Base-by-base conservation (phyloP, 192 early-diverging fungal species). In the Chytriomyces sp. region DNA sequence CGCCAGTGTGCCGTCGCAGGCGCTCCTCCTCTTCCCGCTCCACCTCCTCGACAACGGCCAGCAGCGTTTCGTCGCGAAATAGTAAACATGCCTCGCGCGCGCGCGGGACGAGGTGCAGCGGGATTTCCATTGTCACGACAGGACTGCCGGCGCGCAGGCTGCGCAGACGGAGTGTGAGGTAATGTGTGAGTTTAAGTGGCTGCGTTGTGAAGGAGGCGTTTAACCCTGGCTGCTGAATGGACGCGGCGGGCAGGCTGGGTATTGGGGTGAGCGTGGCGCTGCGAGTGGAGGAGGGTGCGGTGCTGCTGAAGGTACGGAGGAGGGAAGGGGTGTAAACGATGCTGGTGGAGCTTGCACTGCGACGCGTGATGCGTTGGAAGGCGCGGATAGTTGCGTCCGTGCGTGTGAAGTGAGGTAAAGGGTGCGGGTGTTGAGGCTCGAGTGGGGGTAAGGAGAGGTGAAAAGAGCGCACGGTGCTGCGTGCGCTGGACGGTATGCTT, bases 31-130 rank as follows among this genome's bases (percentile, higher is more conserved):
- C 61, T 31, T 74, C 73, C 39, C 73, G 38, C 38, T 74, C 73
- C 36, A 56, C 61, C 32, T 74, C 73, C 38, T 74, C 73, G 2
- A 74, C 73, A 32, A 74, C 26, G 2, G 73, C 62, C n/a, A 39
- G 30, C 19, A 74, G 37, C n/a, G 12, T 14, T 39, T 64, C 63
- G 10, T 17, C 30, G 30, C 49, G 73, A 32, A 66, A 64, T 22
- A 74, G 22, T 22, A 74, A 39, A 30, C 52, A 28, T 4, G 49
- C 19, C 19, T 64, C 63, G 14, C 63, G 0, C 25, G 28, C 32
- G 34, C 10, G 38, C 3, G 54, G n/a, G 17, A 74, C 39, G 8
- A 74, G 41, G 14, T 26, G 17, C 25, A 74, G 56, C 14, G 63
- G 63, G 19, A 57, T 66, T 19, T 66, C 63, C 28, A 74, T 59